A percentile compares a stretch with the other conserved stretches of the same genome.
Conservation (phyloP, 768 basidiomycete species). For the Lanmaoa rubissima region DNA sequence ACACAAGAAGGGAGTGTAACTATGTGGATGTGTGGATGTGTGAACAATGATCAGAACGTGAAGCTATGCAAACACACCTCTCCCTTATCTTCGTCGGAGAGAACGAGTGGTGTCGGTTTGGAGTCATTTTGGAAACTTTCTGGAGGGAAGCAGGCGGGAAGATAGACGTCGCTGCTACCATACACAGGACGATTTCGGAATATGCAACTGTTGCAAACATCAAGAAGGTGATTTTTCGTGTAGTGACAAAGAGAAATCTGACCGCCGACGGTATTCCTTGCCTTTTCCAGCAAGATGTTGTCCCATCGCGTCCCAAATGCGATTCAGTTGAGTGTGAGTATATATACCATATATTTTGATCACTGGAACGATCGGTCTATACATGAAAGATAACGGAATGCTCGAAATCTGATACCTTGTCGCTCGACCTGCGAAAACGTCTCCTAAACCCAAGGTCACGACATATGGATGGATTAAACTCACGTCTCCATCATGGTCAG, state of each 20-base stretch:
- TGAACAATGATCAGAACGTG: neutral
- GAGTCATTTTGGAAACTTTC: conserved; percentile 24
- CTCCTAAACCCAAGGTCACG: neutral
- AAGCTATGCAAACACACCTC: conserved; percentile 37
- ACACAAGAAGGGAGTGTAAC: conserved; percentile 64
- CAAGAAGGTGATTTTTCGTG: neutral
- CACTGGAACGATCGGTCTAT: conserved; percentile 25
- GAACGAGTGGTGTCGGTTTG: conserved; percentile 25
- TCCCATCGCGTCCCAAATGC: conserved; percentile 47
- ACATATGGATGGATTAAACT: neutral
- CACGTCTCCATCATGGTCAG: conserved; percentile 36
- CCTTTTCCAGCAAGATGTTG: conserved; percentile 43
- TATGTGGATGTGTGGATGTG: conserved; percentile 17
- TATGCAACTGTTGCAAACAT: conserved; percentile 39
- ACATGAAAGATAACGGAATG: neutral
- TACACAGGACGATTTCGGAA: conserved; percentile 37
- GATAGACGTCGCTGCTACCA: conserved; percentile 42
- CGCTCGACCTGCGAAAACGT: conserved; percentile 33
- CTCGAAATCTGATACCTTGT: conserved; percentile 32
- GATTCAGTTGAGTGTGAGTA: conserved; percentile 46
- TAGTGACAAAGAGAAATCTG: neutral
- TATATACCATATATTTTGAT: conserved; percentile 52
- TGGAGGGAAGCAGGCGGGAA: conserved; percentile 53
- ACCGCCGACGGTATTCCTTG: conserved; percentile 55
- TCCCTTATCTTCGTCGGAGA: conserved; percentile 45